These are phyloP conservation scores for Baeospora myosura DNA, from an alignment of 1,284 basidiomycete species.

Conservation along the genomic window DNA sequence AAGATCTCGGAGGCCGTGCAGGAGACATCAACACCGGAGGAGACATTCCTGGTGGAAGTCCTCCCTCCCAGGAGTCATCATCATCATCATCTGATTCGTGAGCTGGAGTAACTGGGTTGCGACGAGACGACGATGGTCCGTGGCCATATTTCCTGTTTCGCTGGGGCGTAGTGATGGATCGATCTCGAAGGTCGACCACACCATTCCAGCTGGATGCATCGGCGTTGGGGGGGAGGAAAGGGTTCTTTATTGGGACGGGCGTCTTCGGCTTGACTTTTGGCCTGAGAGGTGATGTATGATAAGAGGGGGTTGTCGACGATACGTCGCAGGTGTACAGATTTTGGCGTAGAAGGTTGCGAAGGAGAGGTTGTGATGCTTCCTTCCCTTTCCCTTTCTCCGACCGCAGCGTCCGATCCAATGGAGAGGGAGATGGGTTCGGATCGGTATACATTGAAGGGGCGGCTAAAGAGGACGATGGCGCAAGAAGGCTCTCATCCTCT, in stretches of 20 bases:
- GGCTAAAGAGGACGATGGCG: conserved; percentile 11
- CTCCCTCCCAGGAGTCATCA: conserved; percentile 54
- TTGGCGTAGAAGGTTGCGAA: conserved; percentile 44
- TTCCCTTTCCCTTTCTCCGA: conserved; percentile 40
- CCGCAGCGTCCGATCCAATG: too few species aligned
- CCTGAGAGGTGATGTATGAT: conserved; percentile 30
- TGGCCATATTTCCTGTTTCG: conserved; percentile 28
- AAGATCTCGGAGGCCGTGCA: conserved; percentile 58
- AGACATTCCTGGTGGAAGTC: conserved; percentile 63
- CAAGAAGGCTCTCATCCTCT: conserved; percentile 24
- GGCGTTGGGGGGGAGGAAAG: conserved; percentile 49
- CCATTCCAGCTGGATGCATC: conserved; percentile 62
- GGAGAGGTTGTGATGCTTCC: conserved; percentile 30
- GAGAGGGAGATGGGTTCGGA: conserved; percentile 4
- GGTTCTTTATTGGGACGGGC: conserved; percentile 50
- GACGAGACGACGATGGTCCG: conserved; percentile 25
- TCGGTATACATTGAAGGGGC: conserved; percentile 8
- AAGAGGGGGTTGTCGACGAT: conserved; percentile 20
- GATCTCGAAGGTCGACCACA: conserved; percentile 65
- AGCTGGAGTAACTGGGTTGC: conserved; percentile 23
- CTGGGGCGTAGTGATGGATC: conserved; percentile 28
- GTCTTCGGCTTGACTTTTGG: conserved; percentile 45
- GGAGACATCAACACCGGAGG: conserved; percentile 83
- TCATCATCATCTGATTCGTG: conserved; percentile 24
- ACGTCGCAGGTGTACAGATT: conserved; percentile 32